These are phyloP conservation scores for Fusarium domesticum DNA, from an alignment of 2,329 filamentous ascomycete genomes.

Conservation along the genomic window DNA sequence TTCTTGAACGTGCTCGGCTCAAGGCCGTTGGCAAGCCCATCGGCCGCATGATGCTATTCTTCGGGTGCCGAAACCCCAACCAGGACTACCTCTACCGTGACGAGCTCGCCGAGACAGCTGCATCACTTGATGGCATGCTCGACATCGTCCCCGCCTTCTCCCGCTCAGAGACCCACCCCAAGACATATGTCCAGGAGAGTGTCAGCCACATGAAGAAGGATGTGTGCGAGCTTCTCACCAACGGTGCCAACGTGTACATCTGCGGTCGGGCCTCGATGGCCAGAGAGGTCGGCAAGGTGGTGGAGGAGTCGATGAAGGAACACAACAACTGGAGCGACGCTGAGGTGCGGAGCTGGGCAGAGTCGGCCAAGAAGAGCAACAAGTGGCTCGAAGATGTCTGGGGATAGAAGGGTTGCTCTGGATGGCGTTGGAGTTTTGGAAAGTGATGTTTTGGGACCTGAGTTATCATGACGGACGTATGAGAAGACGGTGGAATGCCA, in stretches of 20 bases:
- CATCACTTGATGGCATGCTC: conserved; percentile 11
- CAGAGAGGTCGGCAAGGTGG: conserved; percentile 40
- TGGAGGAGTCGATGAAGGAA: conserved; percentile 36
- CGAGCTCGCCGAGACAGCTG: conserved; percentile 27
- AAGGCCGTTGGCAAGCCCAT: conserved; percentile 20
- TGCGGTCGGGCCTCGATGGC: conserved; percentile 43
- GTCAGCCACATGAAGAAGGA: conserved; percentile 32
- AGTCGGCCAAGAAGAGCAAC: conserved; percentile 45
- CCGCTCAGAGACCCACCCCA: conserved; percentile 7
- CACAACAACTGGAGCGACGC: conserved; percentile 38
- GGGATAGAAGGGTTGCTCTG: conserved; percentile 35
- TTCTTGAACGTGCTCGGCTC: conserved; percentile 23
- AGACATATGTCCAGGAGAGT: conserved; percentile 39
- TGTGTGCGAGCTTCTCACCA: conserved; percentile 30
- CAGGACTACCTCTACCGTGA: conserved; percentile 56
- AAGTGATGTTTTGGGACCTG: conserved; percentile 1
- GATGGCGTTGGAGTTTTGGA: background rate
- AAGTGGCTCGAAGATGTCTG: conserved; percentile 56
- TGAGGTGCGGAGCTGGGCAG: conserved; percentile 45
- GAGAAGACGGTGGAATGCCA: no score
- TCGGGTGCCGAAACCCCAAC: conserved; percentile 54
- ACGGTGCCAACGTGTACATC: conserved; percentile 40
- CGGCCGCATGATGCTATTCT: conserved; percentile 45
- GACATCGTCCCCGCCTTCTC: conserved; percentile 23
- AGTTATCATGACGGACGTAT: background rate